Conservation (phyloP, 2,329 filamentous ascomycete genomes). For the Colletotrichum karsti region DNA sequence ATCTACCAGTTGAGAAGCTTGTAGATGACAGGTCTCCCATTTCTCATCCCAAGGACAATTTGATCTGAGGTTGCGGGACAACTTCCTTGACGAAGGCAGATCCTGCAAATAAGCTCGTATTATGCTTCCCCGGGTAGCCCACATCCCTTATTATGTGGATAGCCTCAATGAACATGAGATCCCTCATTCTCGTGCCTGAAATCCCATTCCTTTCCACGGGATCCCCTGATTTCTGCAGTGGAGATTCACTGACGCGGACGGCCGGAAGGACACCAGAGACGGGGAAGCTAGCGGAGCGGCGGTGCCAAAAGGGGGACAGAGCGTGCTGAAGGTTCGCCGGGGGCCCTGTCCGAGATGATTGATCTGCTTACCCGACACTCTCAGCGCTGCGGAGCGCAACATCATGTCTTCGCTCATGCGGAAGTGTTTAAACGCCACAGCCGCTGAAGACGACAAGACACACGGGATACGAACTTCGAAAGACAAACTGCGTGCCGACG, state of each 20-base stretch:
- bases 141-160: constrained; percentile 19
- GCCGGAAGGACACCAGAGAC: background rate
- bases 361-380: constrained; percentile 7
- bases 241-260: background rate
- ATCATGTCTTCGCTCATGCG: background rate
- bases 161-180: background rate
- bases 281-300: background rate
- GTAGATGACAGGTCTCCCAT: background rate
- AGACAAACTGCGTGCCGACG: background rate
- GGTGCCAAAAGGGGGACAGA: background rate
- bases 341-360: background rate
- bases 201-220: background rate
- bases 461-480: background rate
- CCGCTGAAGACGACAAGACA: background rate
- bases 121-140: background rate
- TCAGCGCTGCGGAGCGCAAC: background rate
- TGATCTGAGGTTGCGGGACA: background rate
- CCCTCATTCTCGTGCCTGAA: background rate
- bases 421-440: background rate
- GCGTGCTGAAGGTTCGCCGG: constrained; percentile 5
- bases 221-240: background rate
- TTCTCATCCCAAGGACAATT: background rate
- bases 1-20: too few relatives aligned
- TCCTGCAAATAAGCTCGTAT: constrained; percentile 4
- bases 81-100: background rate